Evolutionary conservation across 1,284 basidiomycete genomes (phyloP).

Genomic region (Cryptococcus sp.): DNA sequence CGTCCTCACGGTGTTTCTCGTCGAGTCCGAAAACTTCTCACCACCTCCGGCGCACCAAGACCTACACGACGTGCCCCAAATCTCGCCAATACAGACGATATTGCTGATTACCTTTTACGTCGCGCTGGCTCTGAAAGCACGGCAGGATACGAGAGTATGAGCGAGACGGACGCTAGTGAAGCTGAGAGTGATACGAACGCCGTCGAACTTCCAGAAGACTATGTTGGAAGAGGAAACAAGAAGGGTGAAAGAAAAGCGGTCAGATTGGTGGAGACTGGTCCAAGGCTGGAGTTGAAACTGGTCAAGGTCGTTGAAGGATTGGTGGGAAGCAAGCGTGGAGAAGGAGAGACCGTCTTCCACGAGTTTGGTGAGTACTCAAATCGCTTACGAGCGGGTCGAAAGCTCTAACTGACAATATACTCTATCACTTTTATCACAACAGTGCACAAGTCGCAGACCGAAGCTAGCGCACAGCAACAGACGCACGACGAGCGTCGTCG

Average conservation of each 20-base stretch:
- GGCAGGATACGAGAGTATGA: conserved; percentile 76
- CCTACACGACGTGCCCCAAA: conserved; percentile 59
- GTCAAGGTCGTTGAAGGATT: conserved; percentile 96
- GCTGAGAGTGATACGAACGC: conserved; percentile 70
- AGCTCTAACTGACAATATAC: not conserved
- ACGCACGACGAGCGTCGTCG: conserved; percentile 74
- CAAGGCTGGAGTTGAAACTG: conserved; percentile 87
- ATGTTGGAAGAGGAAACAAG: conserved; percentile 91
- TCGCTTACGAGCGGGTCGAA: not conserved
- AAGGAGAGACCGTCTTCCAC: conserved; percentile 87
- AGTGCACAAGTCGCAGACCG: conserved; percentile 82
- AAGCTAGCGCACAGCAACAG: conserved; percentile 65
- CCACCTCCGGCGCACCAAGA: conserved; percentile 47
- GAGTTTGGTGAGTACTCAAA: conserved; percentile 69
- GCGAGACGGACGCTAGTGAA: conserved; percentile 62
- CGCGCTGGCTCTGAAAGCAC: conserved; percentile 61
- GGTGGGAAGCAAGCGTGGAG: conserved; percentile 64
- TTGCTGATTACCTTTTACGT: conserved; percentile 90
- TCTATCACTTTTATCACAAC: conserved; percentile 13
- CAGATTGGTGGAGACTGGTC: conserved; percentile 89
- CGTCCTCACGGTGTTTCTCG: conserved; percentile 92
- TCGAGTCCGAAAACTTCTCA: conserved; percentile 83
- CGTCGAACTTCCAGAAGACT: conserved; percentile 84
- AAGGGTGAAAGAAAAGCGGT: conserved; percentile 90
- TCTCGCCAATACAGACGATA: conserved; percentile 85